Conservation (phyloP, 2,329 filamentous ascomycete species). For the Uncinocarpus reesii region DNA sequence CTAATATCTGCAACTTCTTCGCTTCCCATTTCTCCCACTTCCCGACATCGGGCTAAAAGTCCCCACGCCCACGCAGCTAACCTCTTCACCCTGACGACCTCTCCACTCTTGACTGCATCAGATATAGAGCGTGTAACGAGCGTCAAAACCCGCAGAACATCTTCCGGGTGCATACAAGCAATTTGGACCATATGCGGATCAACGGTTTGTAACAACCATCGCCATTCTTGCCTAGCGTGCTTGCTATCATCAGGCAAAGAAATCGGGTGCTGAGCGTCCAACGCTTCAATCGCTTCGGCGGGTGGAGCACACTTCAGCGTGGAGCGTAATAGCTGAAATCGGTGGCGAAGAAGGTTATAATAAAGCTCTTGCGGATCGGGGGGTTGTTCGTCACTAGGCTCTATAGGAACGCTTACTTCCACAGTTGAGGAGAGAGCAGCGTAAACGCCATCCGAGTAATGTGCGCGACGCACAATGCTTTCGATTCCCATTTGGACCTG, state of each 20-base stretch:
- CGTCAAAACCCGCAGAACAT: conserved; percentile 55
- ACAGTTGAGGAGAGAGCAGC: conserved; percentile 47
- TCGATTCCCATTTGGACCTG: conserved; percentile 23
- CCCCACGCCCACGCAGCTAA: conserved; percentile 81
- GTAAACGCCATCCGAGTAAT: conserved; percentile 71
- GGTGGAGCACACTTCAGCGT: conserved; percentile 50
- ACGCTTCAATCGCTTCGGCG: conserved; percentile 40
- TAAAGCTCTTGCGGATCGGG: conserved; percentile 54
- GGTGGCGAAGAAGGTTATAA: conserved; percentile 53
- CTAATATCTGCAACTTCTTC: conserved; percentile 65
- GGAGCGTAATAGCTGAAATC: conserved; percentile 56
- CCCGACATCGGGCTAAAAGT: conserved; percentile 63
- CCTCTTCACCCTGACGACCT: conserved; percentile 50
- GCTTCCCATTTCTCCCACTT: conserved; percentile 63
- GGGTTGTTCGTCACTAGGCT: conserved; percentile 22
- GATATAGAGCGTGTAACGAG: conserved; percentile 49
- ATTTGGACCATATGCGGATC: conserved; percentile 43
- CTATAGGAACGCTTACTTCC: conserved; percentile 33
- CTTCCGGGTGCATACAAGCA: conserved; percentile 48
- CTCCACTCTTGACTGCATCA: conserved; percentile 52
- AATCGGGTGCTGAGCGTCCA: conserved; percentile 45
- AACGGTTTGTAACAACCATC: conserved; percentile 29
- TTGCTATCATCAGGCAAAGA: conserved; percentile 46
- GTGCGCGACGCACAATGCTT: conserved; percentile 38
- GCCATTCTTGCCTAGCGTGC: conserved; percentile 48